Conservation (phyloP, 257 asterid species). For the Ballota nigra region DNA sequence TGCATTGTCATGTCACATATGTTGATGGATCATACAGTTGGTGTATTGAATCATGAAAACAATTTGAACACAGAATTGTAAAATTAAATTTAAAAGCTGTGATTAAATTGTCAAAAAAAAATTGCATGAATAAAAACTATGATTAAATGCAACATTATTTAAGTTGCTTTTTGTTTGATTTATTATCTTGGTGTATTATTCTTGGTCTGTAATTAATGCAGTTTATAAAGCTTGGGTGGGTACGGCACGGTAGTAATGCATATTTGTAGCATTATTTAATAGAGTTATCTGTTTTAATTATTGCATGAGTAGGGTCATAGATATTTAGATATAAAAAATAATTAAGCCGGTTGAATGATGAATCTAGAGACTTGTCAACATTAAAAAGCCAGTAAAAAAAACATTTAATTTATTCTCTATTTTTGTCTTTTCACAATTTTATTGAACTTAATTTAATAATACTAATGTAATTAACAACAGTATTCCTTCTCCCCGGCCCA, state of each 20-base stretch:
- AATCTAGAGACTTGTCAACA: not conserved
- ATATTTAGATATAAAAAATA: not conserved
- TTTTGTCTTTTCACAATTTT: not conserved
- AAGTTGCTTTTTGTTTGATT: not conserved
- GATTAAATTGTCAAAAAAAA: not conserved
- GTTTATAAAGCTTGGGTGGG: conserved; percentile 13
- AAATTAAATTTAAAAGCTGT: too few species aligned
- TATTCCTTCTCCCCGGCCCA: too few species aligned
- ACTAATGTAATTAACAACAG: not conserved
- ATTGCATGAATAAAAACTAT: not conserved
- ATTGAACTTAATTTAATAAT: not conserved
- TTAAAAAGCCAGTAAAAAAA: not conserved
- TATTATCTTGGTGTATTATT: not conserved
- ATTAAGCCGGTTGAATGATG: conserved; percentile 12
- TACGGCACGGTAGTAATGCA: conserved; percentile 3
- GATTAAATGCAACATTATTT: not conserved
- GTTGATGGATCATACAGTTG: too few species aligned
- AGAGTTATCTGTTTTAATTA: conserved; percentile 3
- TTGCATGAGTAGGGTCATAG: not conserved
- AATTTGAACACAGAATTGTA: too few species aligned
- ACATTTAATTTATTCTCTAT: not conserved
- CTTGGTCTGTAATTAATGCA: not conserved
- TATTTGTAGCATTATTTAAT: not conserved
- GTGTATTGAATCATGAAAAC: too few species aligned
- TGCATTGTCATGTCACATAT: too few species aligned